Evolutionary conservation across 345 rosid species (phyloP).

Genomic region (Citropsis articulata): DNA sequence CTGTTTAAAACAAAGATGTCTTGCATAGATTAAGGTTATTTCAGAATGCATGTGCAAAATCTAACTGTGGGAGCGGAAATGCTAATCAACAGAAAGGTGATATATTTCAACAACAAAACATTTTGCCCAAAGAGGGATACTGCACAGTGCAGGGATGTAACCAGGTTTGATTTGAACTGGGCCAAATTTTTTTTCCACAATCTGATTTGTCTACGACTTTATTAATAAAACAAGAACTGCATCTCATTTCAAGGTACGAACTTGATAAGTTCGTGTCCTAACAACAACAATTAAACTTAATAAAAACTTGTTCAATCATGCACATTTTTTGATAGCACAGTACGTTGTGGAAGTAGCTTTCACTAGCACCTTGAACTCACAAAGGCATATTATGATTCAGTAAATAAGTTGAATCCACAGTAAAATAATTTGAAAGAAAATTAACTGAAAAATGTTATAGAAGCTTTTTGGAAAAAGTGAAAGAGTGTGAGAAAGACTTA

Average conservation of each 20-base stretch:
- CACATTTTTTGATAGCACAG: no score
- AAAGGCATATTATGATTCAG: neutral
- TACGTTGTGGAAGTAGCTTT: neutral
- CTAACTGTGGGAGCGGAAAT: neutral
- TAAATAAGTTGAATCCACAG: neutral
- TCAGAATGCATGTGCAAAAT: neutral
- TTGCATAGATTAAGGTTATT: neutral
- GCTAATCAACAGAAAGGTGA: neutral
- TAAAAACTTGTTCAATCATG: neutral
- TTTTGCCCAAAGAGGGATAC: neutral
- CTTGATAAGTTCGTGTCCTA: neutral
- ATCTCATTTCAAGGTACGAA: neutral
- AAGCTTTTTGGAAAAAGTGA: neutral
- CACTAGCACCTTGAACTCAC: neutral
- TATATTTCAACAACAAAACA: neutral
- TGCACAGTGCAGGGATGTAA: neutral
- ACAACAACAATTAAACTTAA: neutral
- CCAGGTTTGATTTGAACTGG: neutral
- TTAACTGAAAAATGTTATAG: neutral
- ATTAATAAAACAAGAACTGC: neutral
- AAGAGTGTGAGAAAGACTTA: neutral
- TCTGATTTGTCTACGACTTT: neutral
- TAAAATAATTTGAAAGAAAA: neutral
- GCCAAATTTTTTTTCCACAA: neutral
- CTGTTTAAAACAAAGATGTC: neutral